These are phyloP conservation scores for Chlorella sp. DNA, from an alignment of 139 green algal species.

Conservation along the genomic window DNA sequence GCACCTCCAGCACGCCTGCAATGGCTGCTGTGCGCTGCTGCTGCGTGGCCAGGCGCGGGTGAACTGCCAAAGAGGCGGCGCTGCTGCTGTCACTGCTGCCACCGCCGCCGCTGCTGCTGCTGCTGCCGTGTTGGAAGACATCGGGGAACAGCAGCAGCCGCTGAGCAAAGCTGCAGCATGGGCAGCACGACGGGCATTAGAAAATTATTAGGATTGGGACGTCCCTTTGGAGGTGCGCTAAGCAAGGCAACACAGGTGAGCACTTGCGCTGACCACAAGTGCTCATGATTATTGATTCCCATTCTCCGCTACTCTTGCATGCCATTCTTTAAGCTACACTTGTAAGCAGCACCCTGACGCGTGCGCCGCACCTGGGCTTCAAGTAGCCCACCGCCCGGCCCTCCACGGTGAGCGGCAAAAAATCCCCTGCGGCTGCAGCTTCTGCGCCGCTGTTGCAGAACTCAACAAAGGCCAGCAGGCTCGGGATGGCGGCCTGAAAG, in stretches of 20 bases:
- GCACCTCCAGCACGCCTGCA: slow-evolving; percentile 32
- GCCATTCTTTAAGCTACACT: too few species aligned
- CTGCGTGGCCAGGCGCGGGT: slow-evolving; percentile 22
- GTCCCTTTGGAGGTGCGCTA: too few species aligned
- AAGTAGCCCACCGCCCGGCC: slow-evolving; percentile 62
- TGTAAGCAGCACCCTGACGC: neutral
- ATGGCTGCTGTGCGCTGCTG: slow-evolving; percentile 63
- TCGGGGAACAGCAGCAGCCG: slow-evolving; percentile 49
- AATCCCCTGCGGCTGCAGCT: slow-evolving; percentile 36
- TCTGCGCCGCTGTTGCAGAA: slow-evolving; percentile 64
- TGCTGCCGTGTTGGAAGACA: slow-evolving; percentile 42
- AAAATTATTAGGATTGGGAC: neutral
- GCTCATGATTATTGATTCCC: too few species aligned
- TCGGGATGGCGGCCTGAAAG: slow-evolving; percentile 34
- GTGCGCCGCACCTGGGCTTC: slow-evolving; percentile 43
- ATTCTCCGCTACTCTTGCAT: too few species aligned
- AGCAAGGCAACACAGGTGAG: neutral
- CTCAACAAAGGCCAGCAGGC: slow-evolving; percentile 54
- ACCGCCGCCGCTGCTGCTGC: neutral
- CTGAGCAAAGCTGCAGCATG: slow-evolving; percentile 59
- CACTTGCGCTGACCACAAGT: neutral
- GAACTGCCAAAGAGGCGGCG: slow-evolving; percentile 19
- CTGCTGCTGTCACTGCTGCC: neutral
- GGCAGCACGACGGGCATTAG: neutral
- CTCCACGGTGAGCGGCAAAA: slow-evolving; percentile 57